These are phyloP conservation scores for Lasiodiplodia gonubiensis DNA, from an alignment of 2,329 filamentous ascomycete species.

Conservation along the genomic window DNA sequence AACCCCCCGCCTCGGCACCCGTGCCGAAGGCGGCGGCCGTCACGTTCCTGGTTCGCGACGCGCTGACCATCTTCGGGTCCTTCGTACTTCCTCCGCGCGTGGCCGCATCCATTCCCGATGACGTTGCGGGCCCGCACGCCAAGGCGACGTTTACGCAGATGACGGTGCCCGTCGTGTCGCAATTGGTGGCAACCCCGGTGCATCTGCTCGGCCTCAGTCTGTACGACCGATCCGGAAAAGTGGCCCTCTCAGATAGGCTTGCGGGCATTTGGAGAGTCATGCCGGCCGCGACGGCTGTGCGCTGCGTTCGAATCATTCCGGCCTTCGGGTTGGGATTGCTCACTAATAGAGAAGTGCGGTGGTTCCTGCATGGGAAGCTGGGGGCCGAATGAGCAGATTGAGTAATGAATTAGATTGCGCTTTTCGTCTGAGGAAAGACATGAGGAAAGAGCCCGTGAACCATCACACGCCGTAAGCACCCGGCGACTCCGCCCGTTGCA, in stretches of 20 bases:
- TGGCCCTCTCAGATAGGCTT: slow-evolving; percentile 17
- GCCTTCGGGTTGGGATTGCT: slow-evolving; percentile 40
- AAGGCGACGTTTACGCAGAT: slow-evolving; percentile 37
- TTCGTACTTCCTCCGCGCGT: slow-evolving; percentile 39
- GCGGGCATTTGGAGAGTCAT: slow-evolving; percentile 33
- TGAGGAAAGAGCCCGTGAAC: background rate
- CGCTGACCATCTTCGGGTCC: slow-evolving; percentile 41
- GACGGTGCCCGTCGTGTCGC: slow-evolving; percentile 39
- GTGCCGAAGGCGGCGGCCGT: slow-evolving; percentile 33
- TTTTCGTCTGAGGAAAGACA: too few species aligned
- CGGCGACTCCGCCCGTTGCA: background rate
- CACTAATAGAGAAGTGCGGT: slow-evolving; percentile 36
- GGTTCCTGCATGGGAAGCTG: slow-evolving; percentile 32
- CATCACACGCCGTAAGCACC: background rate
- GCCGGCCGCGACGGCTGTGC: slow-evolving; percentile 35
- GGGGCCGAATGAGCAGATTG: background rate
- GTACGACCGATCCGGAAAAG: slow-evolving; percentile 31
- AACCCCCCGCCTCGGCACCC: background rate
- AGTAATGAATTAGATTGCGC: background rate
- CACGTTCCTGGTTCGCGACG: slow-evolving; percentile 40
- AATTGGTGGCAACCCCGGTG: slow-evolving; percentile 38
- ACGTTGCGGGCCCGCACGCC: slow-evolving; percentile 31
- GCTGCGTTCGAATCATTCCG: slow-evolving; percentile 40
- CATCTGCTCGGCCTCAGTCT: slow-evolving; percentile 39
- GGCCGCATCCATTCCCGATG: slow-evolving; percentile 33